Base-by-base conservation (phyloP, 2,329 filamentous ascomycete genomes). In the Cercospora zeae-maydis region DNA sequence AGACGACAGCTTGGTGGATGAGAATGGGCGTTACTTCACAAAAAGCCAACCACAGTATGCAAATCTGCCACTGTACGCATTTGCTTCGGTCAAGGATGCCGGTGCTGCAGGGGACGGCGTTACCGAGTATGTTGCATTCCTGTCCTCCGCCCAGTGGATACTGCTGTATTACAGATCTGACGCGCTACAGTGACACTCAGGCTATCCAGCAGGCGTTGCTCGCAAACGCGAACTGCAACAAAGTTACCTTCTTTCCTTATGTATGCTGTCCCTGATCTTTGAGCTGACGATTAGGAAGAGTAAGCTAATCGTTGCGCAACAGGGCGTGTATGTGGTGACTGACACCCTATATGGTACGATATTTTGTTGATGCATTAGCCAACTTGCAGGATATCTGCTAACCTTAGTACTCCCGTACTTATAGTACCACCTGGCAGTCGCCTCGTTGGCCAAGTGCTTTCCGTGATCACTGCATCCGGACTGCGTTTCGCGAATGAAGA, bases 381-480 rank as follows among this genome's bases (percentile, higher is more conserved):
- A 9, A n/a, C 0, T 7, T 55, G 9, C 10, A 5, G 24, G 3
- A 11, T 6, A 19, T 30, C 19, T 16, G 36, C 54, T 57, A 16
- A 57, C 24, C 3, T 9, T 49, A n/a, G 11, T 19, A 4, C 36
- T 42, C 27, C 0, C 27, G 24, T 7, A 10, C n/a, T 1, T 42
- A 31, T 13, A 57, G 54, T 84, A 36, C 82, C 82, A 1, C 73
- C 78, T 2, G 79, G 81, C 4, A 82, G 80, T 4, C 77, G 78
- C 1, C 79, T 87, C 36, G 78, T 85, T 6, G 85, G 85, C 27
- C 82, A 86, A 71, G 79, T 79, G 5, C 84, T 82, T 77, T 78
- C 83, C 77, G 9, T 81, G 83, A 70, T 80, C 76, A 69, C 61
- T n/a, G 83, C 77, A 2, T 74, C 73, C 3, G 84, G 84, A 10